A percentile compares a stretch with the other conserved stretches of the same genome.
Conservation (phyloP, 1,284 basidiomycete genomes). For the Prillingera fragicola region DNA sequence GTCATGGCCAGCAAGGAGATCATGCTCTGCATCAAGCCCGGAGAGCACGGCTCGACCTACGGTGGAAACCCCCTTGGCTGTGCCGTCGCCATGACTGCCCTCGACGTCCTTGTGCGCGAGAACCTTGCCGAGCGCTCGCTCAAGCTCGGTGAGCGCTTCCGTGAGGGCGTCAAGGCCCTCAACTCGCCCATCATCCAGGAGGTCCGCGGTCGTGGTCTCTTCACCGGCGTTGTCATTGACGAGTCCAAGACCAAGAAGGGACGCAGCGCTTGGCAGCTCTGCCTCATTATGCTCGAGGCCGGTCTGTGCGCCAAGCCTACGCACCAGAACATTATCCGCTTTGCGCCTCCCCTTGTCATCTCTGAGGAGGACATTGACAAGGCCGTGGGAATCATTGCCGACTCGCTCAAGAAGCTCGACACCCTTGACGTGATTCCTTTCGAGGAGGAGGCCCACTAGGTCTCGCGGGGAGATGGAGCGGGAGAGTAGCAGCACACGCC, state of each 20-base stretch:
- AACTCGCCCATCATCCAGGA: conserved; percentile 64
- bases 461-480: too few species aligned
- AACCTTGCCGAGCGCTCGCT: conserved; percentile 72
- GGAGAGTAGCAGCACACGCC: too few species aligned
- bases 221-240: conserved; percentile 94
- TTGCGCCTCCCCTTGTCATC: conserved; percentile 93
- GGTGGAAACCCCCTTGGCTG: conserved; percentile 94
- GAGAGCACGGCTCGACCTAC: conserved; percentile 96
- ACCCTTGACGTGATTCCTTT: conserved; percentile 62
- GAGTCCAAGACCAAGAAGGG: conserved; percentile 69
- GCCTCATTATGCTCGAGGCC: conserved; percentile 81
- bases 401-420: conserved; percentile 76
- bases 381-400: conserved; percentile 69
- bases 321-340: conserved; percentile 68
- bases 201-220: conserved; percentile 78
- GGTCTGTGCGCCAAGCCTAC: conserved; percentile 84
- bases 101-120: conserved; percentile 83
- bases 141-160: conserved; percentile 74
- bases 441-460: conserved; percentile 49
- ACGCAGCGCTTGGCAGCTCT: conserved; percentile 91
- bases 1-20: conserved; percentile 83
- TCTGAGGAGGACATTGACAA: conserved; percentile 72
- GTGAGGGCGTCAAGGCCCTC: conserved; percentile 59
- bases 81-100: conserved; percentile 85
- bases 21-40: conserved; percentile 94